Evolutionary conservation across 2,329 filamentous ascomycete species (phyloP).

Genomic region (Xylaria sp.): DNA sequence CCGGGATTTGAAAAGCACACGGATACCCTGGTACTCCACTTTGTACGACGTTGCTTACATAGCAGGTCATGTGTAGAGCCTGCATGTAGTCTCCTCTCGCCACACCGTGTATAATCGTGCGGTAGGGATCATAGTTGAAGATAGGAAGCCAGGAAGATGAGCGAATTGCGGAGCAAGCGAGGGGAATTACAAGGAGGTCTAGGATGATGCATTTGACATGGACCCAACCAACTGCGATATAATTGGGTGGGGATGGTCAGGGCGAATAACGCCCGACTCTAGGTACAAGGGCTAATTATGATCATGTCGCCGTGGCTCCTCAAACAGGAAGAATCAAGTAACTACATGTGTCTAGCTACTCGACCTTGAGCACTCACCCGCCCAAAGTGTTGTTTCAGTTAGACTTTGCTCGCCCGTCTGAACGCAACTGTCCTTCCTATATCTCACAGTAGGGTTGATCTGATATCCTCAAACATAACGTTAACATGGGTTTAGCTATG

Average conservation of each 20-base stretch:
- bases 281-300: not conserved
- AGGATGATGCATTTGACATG: not conserved
- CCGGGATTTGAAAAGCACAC: slow-evolving; percentile 1
- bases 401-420: not conserved
- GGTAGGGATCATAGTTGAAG: too few relatives aligned
- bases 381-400: not conserved
- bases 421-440: not conserved
- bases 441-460: not conserved
- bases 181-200: not conserved
- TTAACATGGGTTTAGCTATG: slow-evolving; percentile 6
- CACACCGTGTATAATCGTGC: too few relatives aligned
- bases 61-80: too few relatives aligned
- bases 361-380: not conserved
- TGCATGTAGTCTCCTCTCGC: too few relatives aligned
- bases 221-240: not conserved
- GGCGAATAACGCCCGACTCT: not conserved
- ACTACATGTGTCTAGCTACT: not conserved
- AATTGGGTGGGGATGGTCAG: not conserved
- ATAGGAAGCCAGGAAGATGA: not conserved
- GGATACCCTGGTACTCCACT: not conserved
- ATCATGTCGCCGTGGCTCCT: not conserved
- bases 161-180: not conserved
- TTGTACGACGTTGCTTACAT: too few relatives aligned
- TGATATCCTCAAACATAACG: not conserved
- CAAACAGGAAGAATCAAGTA: not conserved